Base-by-base conservation (phyloP, 1,284 basidiomycete species). In the Pseudozyma sp. region DNA sequence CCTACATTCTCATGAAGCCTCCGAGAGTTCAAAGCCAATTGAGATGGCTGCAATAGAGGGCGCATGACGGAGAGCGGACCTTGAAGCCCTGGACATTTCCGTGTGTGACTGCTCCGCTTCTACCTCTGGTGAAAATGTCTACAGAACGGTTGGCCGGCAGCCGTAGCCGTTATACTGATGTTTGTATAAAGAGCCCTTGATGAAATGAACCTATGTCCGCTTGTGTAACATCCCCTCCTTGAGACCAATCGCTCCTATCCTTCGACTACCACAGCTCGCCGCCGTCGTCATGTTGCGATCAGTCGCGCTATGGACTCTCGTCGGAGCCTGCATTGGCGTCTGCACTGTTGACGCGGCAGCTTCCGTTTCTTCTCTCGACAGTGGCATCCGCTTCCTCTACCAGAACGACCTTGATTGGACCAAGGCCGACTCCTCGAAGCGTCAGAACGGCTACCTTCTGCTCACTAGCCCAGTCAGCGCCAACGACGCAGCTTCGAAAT, bases 331-430 rank as follows among this genome's bases (percentile, higher is more conserved):
- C 16, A 5, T 53, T 34, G 44, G 35, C 4, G 43, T 21, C 5
- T 53, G 25, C n/a, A 47, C n/a, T 9, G 52, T 50, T 1, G 52
- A 59, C 9, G 55, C 25, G 5, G 66, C 66, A 19, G 54, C 51
- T 3, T 19, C 52, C 1, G 19, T 49, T 9, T 45, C 61, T 12
- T 59, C 53, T 0, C 42, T 59, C 19, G 47, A 48, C 44, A 63
- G 63, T 21, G 68, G 73, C 9, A 39, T 74, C 16, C 63, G 76
- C 13, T 57, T 81, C 19, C 61, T 81, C 36, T 74, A 76, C 42
- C 77, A 79, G 51, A 81, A 81, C 48, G 77, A 81, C 38, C 68
- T 81, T 6, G 64, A 77, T 53, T 69, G 63, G 61, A 74, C 49
- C 57, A 53, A 57, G 25, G 70, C 71, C 40, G 36, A 40, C 13